Conservation (phyloP, 805 yeast species). For the Pichia thaimueangensis region DNA sequence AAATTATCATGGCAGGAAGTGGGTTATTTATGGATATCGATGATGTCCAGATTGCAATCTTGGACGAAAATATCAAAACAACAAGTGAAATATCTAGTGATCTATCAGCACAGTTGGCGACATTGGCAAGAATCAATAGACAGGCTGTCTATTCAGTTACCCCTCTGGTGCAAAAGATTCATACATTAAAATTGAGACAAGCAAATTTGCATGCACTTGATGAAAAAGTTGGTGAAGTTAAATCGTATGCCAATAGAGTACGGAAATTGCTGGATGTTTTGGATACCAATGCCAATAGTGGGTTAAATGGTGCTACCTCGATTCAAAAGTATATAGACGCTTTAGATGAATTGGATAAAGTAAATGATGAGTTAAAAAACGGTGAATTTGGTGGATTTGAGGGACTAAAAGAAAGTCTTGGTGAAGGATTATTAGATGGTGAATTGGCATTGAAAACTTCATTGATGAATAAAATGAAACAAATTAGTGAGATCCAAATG, state of each 20-base stretch:
- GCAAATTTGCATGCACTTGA: slow-evolving; percentile 51
- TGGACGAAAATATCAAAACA: slow-evolving; percentile 63
- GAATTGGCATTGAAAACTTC: slow-evolving; percentile 48
- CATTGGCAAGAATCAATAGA: slow-evolving; percentile 46
- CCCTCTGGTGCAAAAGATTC: slow-evolving; percentile 65
- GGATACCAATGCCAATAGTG: slow-evolving; percentile 20
- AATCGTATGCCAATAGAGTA: slow-evolving; percentile 39
- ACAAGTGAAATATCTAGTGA: slow-evolving; percentile 49
- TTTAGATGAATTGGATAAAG: slow-evolving; percentile 31
- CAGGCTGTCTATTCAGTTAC: slow-evolving; percentile 57
- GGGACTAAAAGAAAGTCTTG: slow-evolving; percentile 60
- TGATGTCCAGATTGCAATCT: slow-evolving; percentile 77
- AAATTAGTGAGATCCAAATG: slow-evolving; percentile 19
- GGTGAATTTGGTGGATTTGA: slow-evolving; percentile 44
- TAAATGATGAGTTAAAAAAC: slow-evolving; percentile 14
- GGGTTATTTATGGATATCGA: slow-evolving; percentile 42
- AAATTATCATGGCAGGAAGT: neutral
- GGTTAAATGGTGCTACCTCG: slow-evolving; percentile 28
- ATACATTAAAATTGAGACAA: slow-evolving; percentile 47
- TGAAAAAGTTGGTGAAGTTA: slow-evolving; percentile 24
- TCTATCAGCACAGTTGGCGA: slow-evolving; percentile 49
- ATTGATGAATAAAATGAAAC: slow-evolving; percentile 38
- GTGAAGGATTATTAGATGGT: slow-evolving; percentile 47
- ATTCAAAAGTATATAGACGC: slow-evolving; percentile 37
- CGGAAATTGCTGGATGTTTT: slow-evolving; percentile 31